Base-by-base conservation (phyloP, 805 yeast species). In the Wickerhamiella allomyrinae region DNA sequence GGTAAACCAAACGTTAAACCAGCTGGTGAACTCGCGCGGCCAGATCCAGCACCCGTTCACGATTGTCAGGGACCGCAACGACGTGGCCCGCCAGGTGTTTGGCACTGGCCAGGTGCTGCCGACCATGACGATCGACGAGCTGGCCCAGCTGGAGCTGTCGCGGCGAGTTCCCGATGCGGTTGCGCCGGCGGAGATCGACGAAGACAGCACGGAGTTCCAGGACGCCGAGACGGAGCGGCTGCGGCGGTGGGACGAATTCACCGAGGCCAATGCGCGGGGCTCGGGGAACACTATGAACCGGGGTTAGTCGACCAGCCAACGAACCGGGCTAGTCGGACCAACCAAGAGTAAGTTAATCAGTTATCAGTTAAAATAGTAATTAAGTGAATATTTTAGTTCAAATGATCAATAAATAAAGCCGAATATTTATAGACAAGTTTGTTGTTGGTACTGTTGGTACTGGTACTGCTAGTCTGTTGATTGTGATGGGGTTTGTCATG, bases 101-200 rank as follows among this genome's bases (percentile, higher is more conserved):
- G 95, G 96, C 1, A 84, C 93, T 2, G 98, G 96, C 1, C 96
- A 91, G 60, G 76, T 71, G 20, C 67, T 89, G 22, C 98, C 98
- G 2, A 84, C 96, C 0, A 84, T 91, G 91, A 68, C 94, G 0
- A 86, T 91, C 0, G 98, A 91, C 49, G 96, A 91, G 52, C 78
- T 81, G 46, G 65, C 91, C 41, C 94, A 86, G 38, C 76, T 84
- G 51, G 98, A 91, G 57, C 66, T 82, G 47, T 76, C 77, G 15
- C 77, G 81, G 52, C 95, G 95, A 2, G 87, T 89, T 37, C 65
- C 65, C 1, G 47, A 44, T n/a, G 47, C 41, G 2, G 40, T 45
- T 2, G 46, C 44, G 11, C 29, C 40, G 21, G 68, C 66, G 5
- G 71, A 70, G 33, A 66, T 62, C 17, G 77, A 74, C 42, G 85